A percentile compares a stretch with the other conserved stretches of the same genome.
These are phyloP conservation scores for Hirsutella rhossiliensis DNA, from an alignment of 2,329 filamentous ascomycete species.

Conservation along the genomic window DNA sequence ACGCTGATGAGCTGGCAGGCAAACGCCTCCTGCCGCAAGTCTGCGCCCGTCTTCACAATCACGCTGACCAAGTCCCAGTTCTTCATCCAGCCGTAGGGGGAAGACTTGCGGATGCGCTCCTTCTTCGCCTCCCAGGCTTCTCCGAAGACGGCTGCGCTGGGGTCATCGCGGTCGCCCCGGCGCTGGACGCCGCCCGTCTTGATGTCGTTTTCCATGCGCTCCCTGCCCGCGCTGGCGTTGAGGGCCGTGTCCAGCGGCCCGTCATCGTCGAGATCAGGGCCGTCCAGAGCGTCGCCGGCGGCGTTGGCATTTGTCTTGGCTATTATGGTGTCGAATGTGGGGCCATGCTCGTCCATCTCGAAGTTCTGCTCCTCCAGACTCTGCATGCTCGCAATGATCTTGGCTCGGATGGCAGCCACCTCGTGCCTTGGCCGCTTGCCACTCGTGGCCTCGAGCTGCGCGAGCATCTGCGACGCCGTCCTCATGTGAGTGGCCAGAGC, in stretches of 20 bases:
- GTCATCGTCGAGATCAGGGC: slow-evolving; percentile 44
- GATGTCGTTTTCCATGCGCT: slow-evolving; percentile 80
- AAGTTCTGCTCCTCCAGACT: slow-evolving; percentile 78
- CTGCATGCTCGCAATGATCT: slow-evolving; percentile 87
- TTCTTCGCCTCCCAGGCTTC: slow-evolving; percentile 79
- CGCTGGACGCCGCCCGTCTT: slow-evolving; percentile 75
- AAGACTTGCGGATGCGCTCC: slow-evolving; percentile 71
- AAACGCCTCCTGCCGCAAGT: slow-evolving; percentile 75
- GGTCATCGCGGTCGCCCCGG: slow-evolving; percentile 73
- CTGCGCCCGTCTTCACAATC: slow-evolving; percentile 77
- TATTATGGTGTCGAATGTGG: slow-evolving; percentile 75
- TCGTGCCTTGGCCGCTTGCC: slow-evolving; percentile 70
- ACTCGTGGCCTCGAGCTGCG: slow-evolving; percentile 68
- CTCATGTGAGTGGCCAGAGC: slow-evolving; percentile 80
- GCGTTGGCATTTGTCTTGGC: slow-evolving; percentile 51
- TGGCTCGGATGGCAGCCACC: slow-evolving; percentile 71
- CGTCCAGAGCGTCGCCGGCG: slow-evolving; percentile 23
- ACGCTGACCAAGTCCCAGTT: slow-evolving; percentile 83
- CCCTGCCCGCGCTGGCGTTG: slow-evolving; percentile 62
- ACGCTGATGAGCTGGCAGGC: slow-evolving; percentile 75
- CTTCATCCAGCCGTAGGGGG: slow-evolving; percentile 79
- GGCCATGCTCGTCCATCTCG: slow-evolving; percentile 58
- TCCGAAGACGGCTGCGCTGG: slow-evolving; percentile 75
- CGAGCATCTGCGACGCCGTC: slow-evolving; percentile 76
- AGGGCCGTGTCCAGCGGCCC: slow-evolving; percentile 37